These are phyloP conservation scores for Suillus americanus DNA, from an alignment of 768 basidiomycete species.

Conservation along the genomic window DNA sequence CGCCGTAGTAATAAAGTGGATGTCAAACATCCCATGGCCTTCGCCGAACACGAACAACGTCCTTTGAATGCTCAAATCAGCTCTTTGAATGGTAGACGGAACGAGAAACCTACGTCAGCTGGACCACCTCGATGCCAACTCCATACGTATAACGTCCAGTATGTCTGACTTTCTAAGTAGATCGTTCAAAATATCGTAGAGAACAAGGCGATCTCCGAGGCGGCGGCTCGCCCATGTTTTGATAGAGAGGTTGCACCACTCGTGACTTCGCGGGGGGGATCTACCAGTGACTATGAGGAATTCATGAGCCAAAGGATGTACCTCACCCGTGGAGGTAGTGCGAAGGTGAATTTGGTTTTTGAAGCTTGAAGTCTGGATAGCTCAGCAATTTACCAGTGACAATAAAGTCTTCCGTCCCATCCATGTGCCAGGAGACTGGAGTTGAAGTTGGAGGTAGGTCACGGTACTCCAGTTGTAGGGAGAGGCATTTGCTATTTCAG, in stretches of 20 bases:
- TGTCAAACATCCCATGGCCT: not conserved
- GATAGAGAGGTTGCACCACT: not conserved
- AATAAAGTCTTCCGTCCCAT: not conserved
- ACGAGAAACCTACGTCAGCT: no score
- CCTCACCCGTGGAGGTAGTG: not conserved
- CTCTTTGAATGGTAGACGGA: no score
- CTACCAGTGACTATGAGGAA: not conserved
- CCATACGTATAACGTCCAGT: no score
- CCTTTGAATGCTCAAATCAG: no score
- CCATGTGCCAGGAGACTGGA: not conserved
- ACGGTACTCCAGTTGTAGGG: not conserved
- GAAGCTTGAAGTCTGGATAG: not conserved
- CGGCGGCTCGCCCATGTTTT: not conserved
- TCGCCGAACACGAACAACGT: no score
- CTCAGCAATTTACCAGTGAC: not conserved
- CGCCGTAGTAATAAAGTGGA: not conserved
- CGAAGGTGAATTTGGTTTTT: not conserved
- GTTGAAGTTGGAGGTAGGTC: not conserved
- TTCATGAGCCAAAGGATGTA: not conserved
- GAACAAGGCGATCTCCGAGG: not conserved
- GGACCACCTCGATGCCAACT: no score
- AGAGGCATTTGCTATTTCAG: not conserved
- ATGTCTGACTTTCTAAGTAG: no score
- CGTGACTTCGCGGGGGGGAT: not conserved
- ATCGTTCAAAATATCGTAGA: not conserved